phyloP scores from a whole-genome alignment of 2,329 filamentous ascomycete genomes.

The Alternaria angustiovoidea region DNA sequence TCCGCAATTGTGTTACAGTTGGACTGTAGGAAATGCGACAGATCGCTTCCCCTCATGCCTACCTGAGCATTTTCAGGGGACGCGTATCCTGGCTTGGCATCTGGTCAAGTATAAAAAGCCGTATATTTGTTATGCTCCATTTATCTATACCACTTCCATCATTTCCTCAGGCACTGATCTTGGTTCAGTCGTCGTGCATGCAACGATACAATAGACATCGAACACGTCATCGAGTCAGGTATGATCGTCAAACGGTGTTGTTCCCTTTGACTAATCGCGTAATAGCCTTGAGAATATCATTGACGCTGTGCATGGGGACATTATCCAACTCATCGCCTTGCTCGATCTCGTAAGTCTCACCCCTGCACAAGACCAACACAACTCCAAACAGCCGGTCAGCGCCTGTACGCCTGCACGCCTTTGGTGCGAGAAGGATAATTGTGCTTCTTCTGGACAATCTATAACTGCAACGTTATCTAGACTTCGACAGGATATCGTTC shows the following conservation, averaged over 20 bases:
- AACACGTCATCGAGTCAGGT: neutral
- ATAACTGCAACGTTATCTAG: neutral
- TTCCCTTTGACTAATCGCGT: neutral
- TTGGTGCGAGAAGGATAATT: neutral
- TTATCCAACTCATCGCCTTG: neutral
- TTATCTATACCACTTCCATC: neutral
- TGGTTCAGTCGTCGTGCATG: neutral
- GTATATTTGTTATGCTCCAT: neutral
- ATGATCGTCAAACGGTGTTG: neutral
- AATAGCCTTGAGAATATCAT: neutral
- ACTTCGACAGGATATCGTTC: neutral
- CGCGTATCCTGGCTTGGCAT: neutral
- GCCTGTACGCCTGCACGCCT: neutral
- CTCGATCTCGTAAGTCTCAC: neutral
- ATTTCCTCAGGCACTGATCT: neutral
- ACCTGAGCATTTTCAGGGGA: too few species aligned
- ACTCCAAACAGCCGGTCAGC: neutral
- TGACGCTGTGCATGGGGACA: neutral
- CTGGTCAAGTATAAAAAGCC: neutral
- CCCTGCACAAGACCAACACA: neutral
- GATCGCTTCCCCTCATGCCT: too few species aligned
- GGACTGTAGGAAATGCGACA: too few species aligned
- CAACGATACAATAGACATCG: neutral
- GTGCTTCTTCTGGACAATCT: neutral
- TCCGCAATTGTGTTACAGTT: too few species aligned